Percentiles rank a stretch among this genome's conserved stretches.
phyloP scores from a whole-genome alignment of 805 yeast species.

The Tanozyma kutaoensis region DNA sequence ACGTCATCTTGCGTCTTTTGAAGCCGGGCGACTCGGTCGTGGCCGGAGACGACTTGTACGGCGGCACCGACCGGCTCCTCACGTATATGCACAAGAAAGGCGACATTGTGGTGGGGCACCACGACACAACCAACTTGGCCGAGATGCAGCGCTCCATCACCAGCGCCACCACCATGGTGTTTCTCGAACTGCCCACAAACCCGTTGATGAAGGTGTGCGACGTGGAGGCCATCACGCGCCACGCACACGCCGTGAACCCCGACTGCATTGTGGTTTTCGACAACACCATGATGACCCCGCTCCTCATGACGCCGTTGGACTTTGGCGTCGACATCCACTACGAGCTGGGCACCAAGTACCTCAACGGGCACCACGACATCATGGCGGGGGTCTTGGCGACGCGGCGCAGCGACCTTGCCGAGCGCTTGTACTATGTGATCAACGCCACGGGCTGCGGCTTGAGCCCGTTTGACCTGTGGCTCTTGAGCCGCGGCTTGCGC shows the following conservation, averaged over 20 bases:
- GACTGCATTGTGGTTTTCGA: slow-evolving; percentile 71
- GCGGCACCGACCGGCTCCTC: slow-evolving; percentile 82
- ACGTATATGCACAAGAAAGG: slow-evolving; percentile 55
- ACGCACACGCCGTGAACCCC: slow-evolving; percentile 58
- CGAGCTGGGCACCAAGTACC: slow-evolving; percentile 86
- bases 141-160: slow-evolving; percentile 44
- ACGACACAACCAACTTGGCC: slow-evolving; percentile 67
- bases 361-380: slow-evolving; percentile 91
- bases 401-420: slow-evolving; percentile 48
- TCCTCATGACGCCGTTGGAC: slow-evolving; percentile 73
- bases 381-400: slow-evolving; percentile 92
- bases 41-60: slow-evolving; percentile 91
- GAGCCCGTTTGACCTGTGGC: slow-evolving; percentile 89
- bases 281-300: slow-evolving; percentile 95
- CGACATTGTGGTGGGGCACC: slow-evolving; percentile 55
- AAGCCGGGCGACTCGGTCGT: slow-evolving; percentile 81
- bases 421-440: slow-evolving; percentile 58
- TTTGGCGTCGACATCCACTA: slow-evolving; percentile 85
- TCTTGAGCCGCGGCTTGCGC: slow-evolving; percentile 75
- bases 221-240: slow-evolving; percentile 48
- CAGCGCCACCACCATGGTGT: slow-evolving; percentile 55
- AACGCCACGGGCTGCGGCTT: slow-evolving; percentile 88
- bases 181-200: slow-evolving; percentile 87
- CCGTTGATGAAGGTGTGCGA: slow-evolving; percentile 86
- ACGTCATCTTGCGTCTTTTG: slow-evolving; percentile 65